Percentiles rank a stretch among this genome's conserved stretches.
These are phyloP conservation scores for Orobanche coerulescens DNA, from an alignment of 257 asterid genomes.

Conservation along the genomic window DNA sequence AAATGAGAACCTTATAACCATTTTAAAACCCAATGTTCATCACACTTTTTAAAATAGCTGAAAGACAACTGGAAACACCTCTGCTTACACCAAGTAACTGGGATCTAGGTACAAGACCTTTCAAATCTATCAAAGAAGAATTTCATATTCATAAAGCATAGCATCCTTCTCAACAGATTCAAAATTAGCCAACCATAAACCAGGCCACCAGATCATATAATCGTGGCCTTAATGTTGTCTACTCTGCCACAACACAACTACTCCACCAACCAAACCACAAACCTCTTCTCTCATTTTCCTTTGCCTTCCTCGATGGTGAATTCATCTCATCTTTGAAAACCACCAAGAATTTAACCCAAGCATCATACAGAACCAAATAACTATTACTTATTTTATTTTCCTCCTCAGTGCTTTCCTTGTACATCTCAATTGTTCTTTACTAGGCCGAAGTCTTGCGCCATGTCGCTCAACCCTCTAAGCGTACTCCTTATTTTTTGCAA, in stretches of 20 bases:
- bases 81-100: background rate
- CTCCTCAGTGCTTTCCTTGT: background rate
- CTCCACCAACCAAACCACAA: background rate
- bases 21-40: slow-evolving; percentile 8
- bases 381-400: background rate
- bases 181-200: slow-evolving; percentile 1
- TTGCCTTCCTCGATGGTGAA: background rate
- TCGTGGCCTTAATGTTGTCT: background rate
- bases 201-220: background rate
- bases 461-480: background rate
- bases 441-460: background rate
- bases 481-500: background rate
- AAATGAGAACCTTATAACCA: slow-evolving; percentile 2
- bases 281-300: background rate
- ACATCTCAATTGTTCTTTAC: background rate
- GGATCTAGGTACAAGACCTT: background rate
- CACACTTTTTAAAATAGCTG: background rate
- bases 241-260: background rate
- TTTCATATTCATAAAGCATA: slow-evolving; percentile 1
- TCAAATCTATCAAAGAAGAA: background rate
- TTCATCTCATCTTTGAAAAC: background rate
- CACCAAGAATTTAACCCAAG: background rate
- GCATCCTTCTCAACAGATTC: background rate
- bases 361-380: background rate
- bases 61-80: slow-evolving; percentile 11